phyloP scores from a whole-genome alignment of 75 land plant species.

The Picea glauca region DNA sequence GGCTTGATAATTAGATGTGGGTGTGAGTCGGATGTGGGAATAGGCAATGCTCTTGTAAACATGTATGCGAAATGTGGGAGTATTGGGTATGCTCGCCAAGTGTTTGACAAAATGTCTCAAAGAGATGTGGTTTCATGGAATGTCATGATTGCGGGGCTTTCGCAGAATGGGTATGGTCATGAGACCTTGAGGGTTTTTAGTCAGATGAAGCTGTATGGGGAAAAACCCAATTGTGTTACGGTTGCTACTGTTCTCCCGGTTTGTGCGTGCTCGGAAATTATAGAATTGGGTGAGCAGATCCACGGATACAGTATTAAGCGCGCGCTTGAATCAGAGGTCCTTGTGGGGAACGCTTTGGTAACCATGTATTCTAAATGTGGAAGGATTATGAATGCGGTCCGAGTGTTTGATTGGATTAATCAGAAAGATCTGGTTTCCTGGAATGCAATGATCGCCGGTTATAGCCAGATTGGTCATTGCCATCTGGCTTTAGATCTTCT shows the following conservation, averaged over 20 bases:
- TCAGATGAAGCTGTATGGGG: slow-evolving; percentile 34
- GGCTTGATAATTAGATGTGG: slow-evolving; percentile 24
- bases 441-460: slow-evolving; percentile 74
- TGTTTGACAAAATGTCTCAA: slow-evolving; percentile 48
- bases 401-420: slow-evolving; percentile 33
- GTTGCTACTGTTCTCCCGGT: no score
- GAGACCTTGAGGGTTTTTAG: slow-evolving; percentile 22
- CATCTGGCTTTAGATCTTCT: slow-evolving; percentile 32
- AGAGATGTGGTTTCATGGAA: slow-evolving; percentile 72
- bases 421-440: slow-evolving; percentile 51
- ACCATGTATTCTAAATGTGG: no score
- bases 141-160: slow-evolving; percentile 47
- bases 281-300: no score
- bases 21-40: slow-evolving; percentile 32
- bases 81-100: slow-evolving; percentile 19
- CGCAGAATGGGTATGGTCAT: slow-evolving; percentile 28
- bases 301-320: no score
- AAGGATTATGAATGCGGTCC: slow-evolving; percentile 17
- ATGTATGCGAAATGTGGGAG: slow-evolving; percentile 63
- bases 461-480: slow-evolving; percentile 33
- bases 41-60: slow-evolving; percentile 53
- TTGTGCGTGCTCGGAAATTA: no score
- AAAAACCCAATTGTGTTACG: slow-evolving; percentile 51
- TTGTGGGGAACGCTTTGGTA: no score
- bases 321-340: no score